Conservation (phyloP, 768 basidiomycete genomes). For the Trametopsis cervina region DNA sequence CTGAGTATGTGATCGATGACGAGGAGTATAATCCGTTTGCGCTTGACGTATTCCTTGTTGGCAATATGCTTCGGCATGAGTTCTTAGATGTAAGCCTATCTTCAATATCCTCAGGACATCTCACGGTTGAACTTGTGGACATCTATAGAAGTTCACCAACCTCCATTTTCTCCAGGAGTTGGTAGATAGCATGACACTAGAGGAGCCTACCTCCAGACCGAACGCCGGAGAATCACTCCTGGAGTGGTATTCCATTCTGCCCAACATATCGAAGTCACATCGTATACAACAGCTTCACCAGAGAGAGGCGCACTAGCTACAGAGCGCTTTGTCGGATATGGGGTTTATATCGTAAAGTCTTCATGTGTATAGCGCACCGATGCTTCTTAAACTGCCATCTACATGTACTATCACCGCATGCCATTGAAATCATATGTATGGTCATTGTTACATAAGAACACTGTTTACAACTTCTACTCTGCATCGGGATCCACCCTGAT, state of each 20-base stretch:
- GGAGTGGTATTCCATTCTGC: background rate
- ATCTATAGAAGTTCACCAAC: background rate
- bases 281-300: too few species aligned
- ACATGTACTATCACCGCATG: too few species aligned
- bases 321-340: too few species aligned
- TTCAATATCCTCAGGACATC: background rate
- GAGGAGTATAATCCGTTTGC: slow-evolving; percentile 21
- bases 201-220: background rate
- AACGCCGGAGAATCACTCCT: background rate
- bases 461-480: too few species aligned
- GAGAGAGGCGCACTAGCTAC: too few species aligned
- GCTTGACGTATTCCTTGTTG: slow-evolving; percentile 19
- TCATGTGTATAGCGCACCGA: too few species aligned
- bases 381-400: too few species aligned
- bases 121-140: background rate
- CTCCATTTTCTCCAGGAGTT: background rate
- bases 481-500: slow-evolving; percentile 37
- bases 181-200: background rate
- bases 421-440: too few species aligned
- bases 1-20: slow-evolving; percentile 11
- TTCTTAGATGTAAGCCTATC: slow-evolving; percentile 10
- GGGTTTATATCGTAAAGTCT: too few species aligned
- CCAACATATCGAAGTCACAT: background rate
- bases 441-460: too few species aligned
- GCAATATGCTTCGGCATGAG: slow-evolving; percentile 11